Evolutionary conservation across 2,329 filamentous ascomycete genomes (phyloP), one percentile per base, ranked within the genome.

Genomic region (Fusarium oligoseptatum): DNA sequence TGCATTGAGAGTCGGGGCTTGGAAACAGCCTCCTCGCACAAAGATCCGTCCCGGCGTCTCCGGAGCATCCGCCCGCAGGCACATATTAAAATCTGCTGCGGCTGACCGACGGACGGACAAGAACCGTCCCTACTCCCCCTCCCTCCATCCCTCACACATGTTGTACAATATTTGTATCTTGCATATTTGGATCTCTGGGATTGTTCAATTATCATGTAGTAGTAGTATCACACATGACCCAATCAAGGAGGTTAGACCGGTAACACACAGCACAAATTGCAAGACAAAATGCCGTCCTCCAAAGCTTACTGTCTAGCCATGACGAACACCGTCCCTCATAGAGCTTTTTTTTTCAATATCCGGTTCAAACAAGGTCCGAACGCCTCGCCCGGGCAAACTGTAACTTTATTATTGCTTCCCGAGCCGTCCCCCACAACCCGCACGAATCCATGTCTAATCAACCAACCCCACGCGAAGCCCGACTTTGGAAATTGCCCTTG

Each of bases 401-500:
- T 27, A 36, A 15, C 50, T 55, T 55, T 4, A 29, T 56, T 56
- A 32, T 56, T 56, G 50, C 50, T 29, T 45, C 29, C 50, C 50
- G 50, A 34, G n/a, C 12, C 27, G 29, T 34, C 50, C 50, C 50
- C 50, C 50, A 56, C 50, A 56, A 56, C 50, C 50, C 50, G 50
- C 27, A 34, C 32, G 3, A 24, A 36, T 20, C 50, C 50, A 32
- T 29, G 24, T 32, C 50, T 56, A 34, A 34, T 56, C 50, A 32
- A 56, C 24, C 34, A 32, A 48, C 24, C 22, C 20, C 36, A 56
- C 32, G 27, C n/a, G 12, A 22, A 12, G 12, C 43, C 68, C 41
- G 34, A 52, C 58, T 37, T 58, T 67, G 73, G 67, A 70, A 73
- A 75, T 66, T 71, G 63, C 32, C 60, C 71, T 66, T 67, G 71